A percentile compares a stretch with the other conserved stretches of the same genome.
Conservation (phyloP, 768 basidiomycete genomes). For the Kwoniella sp. region DNA sequence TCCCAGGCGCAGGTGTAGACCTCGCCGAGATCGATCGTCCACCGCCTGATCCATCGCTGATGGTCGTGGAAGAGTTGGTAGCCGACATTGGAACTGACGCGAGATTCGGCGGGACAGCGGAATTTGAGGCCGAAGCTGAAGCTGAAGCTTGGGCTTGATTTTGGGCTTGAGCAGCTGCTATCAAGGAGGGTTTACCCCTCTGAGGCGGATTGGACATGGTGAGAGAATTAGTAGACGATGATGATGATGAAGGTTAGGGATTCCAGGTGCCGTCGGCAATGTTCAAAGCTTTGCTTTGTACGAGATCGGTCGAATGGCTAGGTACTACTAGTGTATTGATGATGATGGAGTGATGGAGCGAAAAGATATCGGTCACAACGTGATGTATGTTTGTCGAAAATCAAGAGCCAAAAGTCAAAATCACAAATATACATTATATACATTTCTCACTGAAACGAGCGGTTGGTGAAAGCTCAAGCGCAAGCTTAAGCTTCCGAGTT, state of each 20-base stretch:
- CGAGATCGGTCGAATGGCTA: too few relatives aligned
- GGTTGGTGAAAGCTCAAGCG: too few relatives aligned
- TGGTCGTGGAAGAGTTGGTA: neutral
- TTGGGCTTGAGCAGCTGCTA: slow-evolving; percentile 23
- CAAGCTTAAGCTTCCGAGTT: too few relatives aligned
- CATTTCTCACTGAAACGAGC: too few relatives aligned
- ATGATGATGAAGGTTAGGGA: slow-evolving; percentile 1
- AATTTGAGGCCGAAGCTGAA: neutral
- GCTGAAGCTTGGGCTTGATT: slow-evolving; percentile 1
- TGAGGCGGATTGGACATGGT: neutral
- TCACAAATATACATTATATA: too few relatives aligned
- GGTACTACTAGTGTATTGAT: too few relatives aligned
- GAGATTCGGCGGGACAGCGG: neutral
- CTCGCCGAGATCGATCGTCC: slow-evolving; percentile 13
- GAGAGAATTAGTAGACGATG: neutral
- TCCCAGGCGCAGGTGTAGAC: slow-evolving; percentile 11
- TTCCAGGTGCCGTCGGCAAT: too few relatives aligned
- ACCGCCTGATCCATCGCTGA: slow-evolving; percentile 8
- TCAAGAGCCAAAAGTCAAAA: too few relatives aligned
- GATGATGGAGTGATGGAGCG: too few relatives aligned
- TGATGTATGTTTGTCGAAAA: too few relatives aligned
- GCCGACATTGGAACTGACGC: slow-evolving; percentile 13
- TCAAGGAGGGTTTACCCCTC: slow-evolving; percentile 21
- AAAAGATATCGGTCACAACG: too few relatives aligned
- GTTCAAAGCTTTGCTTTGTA: too few relatives aligned